Evolutionary conservation across 129 eudicot species (phyloP).

Genomic region (Helianthus tuberosus): DNA sequence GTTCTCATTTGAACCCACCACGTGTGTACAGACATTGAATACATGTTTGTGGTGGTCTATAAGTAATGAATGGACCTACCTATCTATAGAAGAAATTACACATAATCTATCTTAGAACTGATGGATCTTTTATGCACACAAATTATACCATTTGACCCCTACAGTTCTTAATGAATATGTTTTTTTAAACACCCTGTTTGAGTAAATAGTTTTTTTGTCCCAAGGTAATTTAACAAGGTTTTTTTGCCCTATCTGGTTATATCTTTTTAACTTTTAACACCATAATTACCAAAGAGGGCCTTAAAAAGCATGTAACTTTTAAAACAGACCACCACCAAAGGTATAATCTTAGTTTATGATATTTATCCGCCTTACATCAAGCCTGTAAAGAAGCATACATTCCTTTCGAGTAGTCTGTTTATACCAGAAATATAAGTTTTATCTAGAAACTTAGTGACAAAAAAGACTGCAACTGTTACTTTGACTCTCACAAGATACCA

Average conservation of each 20-base stretch:
- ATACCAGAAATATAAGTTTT: neutral
- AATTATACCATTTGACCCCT: constrained; percentile 14
- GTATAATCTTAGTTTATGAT: too few species aligned
- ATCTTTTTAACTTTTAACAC: too few species aligned
- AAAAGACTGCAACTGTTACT: neutral
- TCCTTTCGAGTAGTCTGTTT: too few species aligned
- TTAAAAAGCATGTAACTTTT: neutral
- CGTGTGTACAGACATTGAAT: neutral
- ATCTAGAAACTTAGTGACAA: neutral
- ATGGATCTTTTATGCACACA: constrained; percentile 12
- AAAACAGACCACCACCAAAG: neutral
- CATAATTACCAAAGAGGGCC: too few species aligned
- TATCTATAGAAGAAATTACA: neutral
- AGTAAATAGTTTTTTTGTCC: too few species aligned
- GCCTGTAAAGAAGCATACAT: too few species aligned
- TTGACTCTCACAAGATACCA: neutral
- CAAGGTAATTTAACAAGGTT: too few species aligned
- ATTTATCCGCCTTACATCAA: too few species aligned
- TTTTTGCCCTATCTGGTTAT: too few species aligned
- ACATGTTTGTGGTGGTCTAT: neutral
- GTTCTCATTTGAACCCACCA: neutral
- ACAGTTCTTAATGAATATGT: neutral
- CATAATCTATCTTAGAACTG: constrained; percentile 5
- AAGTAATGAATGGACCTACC: neutral
- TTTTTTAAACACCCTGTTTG: too few species aligned